A percentile compares a stretch with the other conserved stretches of the same genome.
phyloP scores from a whole-genome alignment of 1,284 basidiomycete species.

The Phellopilus nigrolimitatus region DNA sequence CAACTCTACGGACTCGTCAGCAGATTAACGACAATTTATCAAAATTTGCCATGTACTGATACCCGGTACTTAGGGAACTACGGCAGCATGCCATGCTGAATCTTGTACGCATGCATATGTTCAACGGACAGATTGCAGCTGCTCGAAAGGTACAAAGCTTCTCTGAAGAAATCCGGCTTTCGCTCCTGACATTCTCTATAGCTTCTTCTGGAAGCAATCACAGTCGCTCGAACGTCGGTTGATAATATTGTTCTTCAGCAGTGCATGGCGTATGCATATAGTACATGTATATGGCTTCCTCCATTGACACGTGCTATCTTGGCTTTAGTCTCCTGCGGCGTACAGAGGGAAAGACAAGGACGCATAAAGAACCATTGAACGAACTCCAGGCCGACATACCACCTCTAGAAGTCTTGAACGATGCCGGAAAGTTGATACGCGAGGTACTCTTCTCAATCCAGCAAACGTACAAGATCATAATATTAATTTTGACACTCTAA shows the following conservation, averaged over 20 bases:
- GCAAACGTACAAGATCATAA: neutral
- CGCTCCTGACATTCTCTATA: slow-evolving; percentile 28
- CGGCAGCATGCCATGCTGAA: slow-evolving; percentile 75
- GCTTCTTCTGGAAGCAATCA: slow-evolving; percentile 71
- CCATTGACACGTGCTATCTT: slow-evolving; percentile 14
- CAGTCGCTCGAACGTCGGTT: slow-evolving; percentile 62
- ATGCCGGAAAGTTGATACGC: slow-evolving; percentile 60
- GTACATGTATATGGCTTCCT: neutral
- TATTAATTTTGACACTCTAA: slow-evolving; percentile 27
- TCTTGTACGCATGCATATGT: slow-evolving; percentile 72
- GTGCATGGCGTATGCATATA: slow-evolving; percentile 57
- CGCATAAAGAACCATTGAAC: slow-evolving; percentile 50
- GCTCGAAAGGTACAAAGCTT: slow-evolving; percentile 51
- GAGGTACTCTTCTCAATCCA: slow-evolving; percentile 35
- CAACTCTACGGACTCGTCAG: slow-evolving; percentile 57
- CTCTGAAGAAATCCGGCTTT: neutral
- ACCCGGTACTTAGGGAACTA: slow-evolving; percentile 53
- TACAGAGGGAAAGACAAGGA: slow-evolving; percentile 13
- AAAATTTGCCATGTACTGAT: no score
- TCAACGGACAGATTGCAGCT: slow-evolving; percentile 58
- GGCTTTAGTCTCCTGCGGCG: slow-evolving; percentile 68
- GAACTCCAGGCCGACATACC: slow-evolving; percentile 74
- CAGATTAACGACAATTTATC: neutral
- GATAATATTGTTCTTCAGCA: slow-evolving; percentile 71
- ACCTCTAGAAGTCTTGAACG: slow-evolving; percentile 69